phyloP scores from a whole-genome alignment of 768 basidiomycete genomes.

The Collybia nuda region DNA sequence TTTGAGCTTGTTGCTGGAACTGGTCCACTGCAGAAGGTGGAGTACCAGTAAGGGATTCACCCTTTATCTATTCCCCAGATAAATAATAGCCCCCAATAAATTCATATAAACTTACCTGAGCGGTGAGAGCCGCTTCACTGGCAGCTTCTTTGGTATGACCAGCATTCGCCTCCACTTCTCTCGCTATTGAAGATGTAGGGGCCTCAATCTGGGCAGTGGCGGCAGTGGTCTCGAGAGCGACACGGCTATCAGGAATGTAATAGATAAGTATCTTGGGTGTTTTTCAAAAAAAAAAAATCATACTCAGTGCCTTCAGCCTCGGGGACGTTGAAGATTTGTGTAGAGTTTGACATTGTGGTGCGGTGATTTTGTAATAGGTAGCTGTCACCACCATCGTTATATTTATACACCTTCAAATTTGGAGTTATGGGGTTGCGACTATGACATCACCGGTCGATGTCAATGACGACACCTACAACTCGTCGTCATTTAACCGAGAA shows the following conservation, averaged over 20 bases:
- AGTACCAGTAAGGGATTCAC: slow-evolving; percentile 25
- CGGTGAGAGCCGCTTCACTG: slow-evolving; percentile 48
- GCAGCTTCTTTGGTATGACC: slow-evolving; percentile 45
- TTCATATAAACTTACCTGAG: slow-evolving; percentile 38
- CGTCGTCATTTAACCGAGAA: too few species aligned
- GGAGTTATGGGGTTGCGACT: background rate
- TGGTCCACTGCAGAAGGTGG: slow-evolving; percentile 32
- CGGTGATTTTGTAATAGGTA: background rate
- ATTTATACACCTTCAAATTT: background rate
- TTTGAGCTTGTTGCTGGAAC: slow-evolving; percentile 30
- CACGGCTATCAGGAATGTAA: slow-evolving; percentile 18
- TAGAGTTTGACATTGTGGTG: slow-evolving; percentile 25
- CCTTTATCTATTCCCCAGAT: slow-evolving; percentile 25
- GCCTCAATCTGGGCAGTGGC: slow-evolving; percentile 51
- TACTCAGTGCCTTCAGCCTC: slow-evolving; percentile 34
- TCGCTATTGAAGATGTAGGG: slow-evolving; percentile 35
- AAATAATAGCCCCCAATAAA: background rate
- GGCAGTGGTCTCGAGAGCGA: slow-evolving; percentile 52
- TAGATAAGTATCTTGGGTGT: background rate
- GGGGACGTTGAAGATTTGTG: slow-evolving; percentile 37
- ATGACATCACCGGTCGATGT: slow-evolving; percentile 7
- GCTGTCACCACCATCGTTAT: background rate
- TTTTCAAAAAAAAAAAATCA: slow-evolving; percentile 3
- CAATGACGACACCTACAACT: slow-evolving; percentile 9
- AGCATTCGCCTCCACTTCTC: slow-evolving; percentile 47